Conservation (phyloP, 2,329 filamentous ascomycete species). For the Scedosporium apiospermum region DNA sequence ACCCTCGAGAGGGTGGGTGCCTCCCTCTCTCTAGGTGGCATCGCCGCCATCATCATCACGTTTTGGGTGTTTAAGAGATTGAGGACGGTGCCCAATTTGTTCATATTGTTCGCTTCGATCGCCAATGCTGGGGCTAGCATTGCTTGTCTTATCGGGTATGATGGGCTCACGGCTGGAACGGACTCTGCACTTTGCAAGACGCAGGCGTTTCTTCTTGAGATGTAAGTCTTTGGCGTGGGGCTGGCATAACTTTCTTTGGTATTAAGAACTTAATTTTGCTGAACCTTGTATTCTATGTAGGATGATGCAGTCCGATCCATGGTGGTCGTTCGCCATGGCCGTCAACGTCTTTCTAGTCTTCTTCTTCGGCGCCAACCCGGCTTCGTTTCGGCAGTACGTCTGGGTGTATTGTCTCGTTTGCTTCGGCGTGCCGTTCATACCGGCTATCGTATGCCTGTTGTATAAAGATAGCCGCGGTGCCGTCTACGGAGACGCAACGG, state of each 20-base stretch:
- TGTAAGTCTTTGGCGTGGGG: conserved; percentile 49
- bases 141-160: conserved; percentile 62
- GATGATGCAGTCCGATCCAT: conserved; percentile 69
- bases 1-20: conserved; percentile 44
- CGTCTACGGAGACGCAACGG: conserved; percentile 49
- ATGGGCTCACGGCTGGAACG: conserved; percentile 47
- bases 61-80: conserved; percentile 41
- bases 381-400: conserved; percentile 62
- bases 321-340: conserved; percentile 77
- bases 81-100: conserved; percentile 51
- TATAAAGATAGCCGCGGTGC: conserved; percentile 29
- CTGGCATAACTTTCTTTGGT: background rate
- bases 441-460: conserved; percentile 56
- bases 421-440: conserved; percentile 62
- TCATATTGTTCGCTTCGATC: conserved; percentile 52
- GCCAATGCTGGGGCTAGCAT: conserved; percentile 50
- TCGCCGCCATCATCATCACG: conserved; percentile 41
- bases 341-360: conserved; percentile 68
- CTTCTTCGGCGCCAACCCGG: conserved; percentile 49
- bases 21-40: conserved; percentile 39
- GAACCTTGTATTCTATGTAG: conserved; percentile 25
- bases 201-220: conserved; percentile 54
- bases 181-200: conserved; percentile 50
- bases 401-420: conserved; percentile 62
- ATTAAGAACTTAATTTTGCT: background rate